phyloP scores from a whole-genome alignment of 2,329 filamentous ascomycete species.

The Atkinsonella texensis region DNA sequence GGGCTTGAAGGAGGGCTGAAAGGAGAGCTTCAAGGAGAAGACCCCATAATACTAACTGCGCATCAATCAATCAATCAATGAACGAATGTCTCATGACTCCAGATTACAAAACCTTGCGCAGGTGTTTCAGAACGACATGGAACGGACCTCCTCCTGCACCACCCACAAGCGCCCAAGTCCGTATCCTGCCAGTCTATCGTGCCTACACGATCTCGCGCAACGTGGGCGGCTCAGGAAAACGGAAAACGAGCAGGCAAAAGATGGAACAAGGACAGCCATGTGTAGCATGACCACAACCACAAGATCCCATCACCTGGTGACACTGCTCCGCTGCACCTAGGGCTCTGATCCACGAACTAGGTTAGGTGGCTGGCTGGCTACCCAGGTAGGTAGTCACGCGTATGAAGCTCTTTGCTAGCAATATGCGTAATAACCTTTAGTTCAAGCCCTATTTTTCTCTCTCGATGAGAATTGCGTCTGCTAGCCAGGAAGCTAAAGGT shows the following conservation, averaged over 20 bases:
- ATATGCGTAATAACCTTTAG: too few species aligned
- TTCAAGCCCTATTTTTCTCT: too few species aligned
- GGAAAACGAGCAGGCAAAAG: not conserved
- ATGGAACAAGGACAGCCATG: not conserved
- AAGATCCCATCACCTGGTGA: not conserved
- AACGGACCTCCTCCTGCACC: not conserved
- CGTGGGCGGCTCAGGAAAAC: not conserved
- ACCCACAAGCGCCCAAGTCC: not conserved
- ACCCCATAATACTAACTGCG: not conserved
- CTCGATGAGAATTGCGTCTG: too few species aligned
- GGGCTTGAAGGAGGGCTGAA: too few species aligned
- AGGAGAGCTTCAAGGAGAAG: not conserved
- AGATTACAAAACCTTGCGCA: not conserved
- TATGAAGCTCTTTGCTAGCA: too few species aligned
- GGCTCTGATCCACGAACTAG: too few species aligned
- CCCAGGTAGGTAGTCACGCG: too few species aligned
- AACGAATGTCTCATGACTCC: not conserved
- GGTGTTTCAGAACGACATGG: not conserved
- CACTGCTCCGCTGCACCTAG: too few species aligned
- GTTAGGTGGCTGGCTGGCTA: too few species aligned
- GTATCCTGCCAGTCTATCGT: not conserved
- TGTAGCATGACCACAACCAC: not conserved
- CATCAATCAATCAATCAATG: not conserved
- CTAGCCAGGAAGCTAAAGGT: too few species aligned
- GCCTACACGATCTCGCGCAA: conserved; percentile 2